phyloP scores from a whole-genome alignment of 1,284 basidiomycete species.

The Phellopilus nigrolimitatus region DNA sequence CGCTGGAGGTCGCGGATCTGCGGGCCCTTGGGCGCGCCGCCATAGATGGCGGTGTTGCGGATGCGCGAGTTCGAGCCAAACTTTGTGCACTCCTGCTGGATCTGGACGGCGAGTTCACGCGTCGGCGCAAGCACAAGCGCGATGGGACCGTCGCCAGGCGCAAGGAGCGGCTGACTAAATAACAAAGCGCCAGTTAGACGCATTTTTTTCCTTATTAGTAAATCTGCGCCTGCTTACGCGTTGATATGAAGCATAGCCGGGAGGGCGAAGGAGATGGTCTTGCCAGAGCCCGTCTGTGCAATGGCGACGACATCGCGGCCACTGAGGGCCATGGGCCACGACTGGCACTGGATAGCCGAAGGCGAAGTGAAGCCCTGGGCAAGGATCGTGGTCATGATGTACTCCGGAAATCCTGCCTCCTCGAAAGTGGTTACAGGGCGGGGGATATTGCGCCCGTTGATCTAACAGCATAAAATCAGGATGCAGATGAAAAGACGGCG shows the following conservation, averaged over 20 bases:
- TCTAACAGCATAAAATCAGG: slow-evolving; percentile 37
- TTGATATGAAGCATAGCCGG: slow-evolving; percentile 99
- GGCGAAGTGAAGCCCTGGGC: slow-evolving; percentile 90
- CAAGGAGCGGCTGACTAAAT: slow-evolving; percentile 81
- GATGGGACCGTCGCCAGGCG: slow-evolving; percentile 95
- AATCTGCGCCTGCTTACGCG: slow-evolving; percentile 55
- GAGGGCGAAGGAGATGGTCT: slow-evolving; percentile 97
- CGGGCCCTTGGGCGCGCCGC: slow-evolving; percentile 96
- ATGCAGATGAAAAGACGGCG: neutral
- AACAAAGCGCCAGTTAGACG: neutral
- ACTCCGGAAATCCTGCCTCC: slow-evolving; percentile 94
- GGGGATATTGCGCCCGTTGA: slow-evolving; percentile 87
- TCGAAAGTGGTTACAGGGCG: slow-evolving; percentile 91
- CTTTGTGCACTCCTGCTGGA: slow-evolving; percentile 97
- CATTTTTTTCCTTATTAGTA: neutral
- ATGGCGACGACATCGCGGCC: slow-evolving; percentile 96
- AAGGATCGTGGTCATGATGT: slow-evolving; percentile 89
- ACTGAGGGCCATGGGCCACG: slow-evolving; percentile 96
- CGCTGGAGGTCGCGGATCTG: slow-evolving; percentile 97
- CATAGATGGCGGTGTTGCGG: slow-evolving; percentile 97
- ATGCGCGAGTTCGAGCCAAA: slow-evolving; percentile 91
- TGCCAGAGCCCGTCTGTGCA: slow-evolving; percentile 94
- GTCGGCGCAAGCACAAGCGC: slow-evolving; percentile 96
- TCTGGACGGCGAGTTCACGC: slow-evolving; percentile 97
- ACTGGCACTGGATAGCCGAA: slow-evolving; percentile 96